phyloP scores from a whole-genome alignment of 352 stramenopile species.

The Pythium aphanidermatum region DNA sequence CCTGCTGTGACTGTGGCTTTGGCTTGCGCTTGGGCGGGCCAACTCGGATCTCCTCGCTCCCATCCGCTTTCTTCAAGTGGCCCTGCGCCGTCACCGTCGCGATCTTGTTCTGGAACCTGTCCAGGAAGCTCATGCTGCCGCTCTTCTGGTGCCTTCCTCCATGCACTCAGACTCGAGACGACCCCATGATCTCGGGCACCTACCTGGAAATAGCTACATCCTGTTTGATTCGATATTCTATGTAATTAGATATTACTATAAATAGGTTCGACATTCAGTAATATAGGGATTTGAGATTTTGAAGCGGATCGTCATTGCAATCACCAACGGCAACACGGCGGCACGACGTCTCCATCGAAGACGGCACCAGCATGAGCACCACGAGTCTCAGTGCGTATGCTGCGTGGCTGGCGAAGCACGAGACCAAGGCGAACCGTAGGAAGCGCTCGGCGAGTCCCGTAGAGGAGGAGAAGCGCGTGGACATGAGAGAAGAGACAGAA shows the following conservation, averaged over 20 bases:
- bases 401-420: conserved; percentile 26
- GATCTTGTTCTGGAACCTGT: conserved; percentile 81
- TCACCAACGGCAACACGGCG: neutral
- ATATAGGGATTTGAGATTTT: conserved; percentile 23
- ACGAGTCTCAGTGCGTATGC: conserved; percentile 26
- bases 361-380: neutral
- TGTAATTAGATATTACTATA: neutral
- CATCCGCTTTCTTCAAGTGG: conserved; percentile 70
- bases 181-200: neutral
- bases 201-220: conserved; percentile 25
- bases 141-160: neutral
- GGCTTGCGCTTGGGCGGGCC: conserved; percentile 53
- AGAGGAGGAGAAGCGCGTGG: neutral
- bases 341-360: too few relatives aligned
- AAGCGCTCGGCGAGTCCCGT: conserved; percentile 1
- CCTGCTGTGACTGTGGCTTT: neutral
- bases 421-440: conserved; percentile 11
- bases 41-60: conserved; percentile 76
- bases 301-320: conserved; percentile 6
- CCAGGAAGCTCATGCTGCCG: conserved; percentile 69
- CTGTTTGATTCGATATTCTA: neutral
- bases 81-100: conserved; percentile 74
- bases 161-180: neutral
- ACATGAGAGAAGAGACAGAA: neutral
- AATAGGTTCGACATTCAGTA: neutral